Base-by-base conservation (phyloP, 495 filamentous ascomycete species). In the Penicillium coprophilum region DNA sequence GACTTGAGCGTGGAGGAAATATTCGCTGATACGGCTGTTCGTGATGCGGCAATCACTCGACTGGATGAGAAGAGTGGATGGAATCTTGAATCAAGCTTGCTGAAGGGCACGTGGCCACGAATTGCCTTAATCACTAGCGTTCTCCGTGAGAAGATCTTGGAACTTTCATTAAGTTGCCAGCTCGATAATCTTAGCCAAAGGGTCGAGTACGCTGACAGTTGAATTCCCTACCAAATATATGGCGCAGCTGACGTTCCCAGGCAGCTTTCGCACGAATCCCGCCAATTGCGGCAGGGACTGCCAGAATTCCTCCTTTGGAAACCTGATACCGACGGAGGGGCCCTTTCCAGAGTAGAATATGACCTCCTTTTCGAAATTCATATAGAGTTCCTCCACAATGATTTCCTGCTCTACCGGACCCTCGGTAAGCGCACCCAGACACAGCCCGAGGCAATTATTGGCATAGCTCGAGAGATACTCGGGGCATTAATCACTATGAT, bases 81-180 rank as follows among this genome's bases (percentile, higher is more conserved):
- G 82, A 82, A 80, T 56, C 71, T 62, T 0, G 68, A 71, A 17
- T 74, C 53, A 21, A 19, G 55, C 73, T 9, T 62, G 65, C 32
- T 47, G 60, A 48, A 72, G 57, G 49, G 77, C 62, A 4, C 70
- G 46, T 58, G 61, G 69, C 46, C 54, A 21, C 72, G 83, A 8
- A 73, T 76, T 6, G 71, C 71, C 41, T 61, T 77, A n/a, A 62
- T 77, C 2, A 66, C 77, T n/a, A 67, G 72, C 6, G 59, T 70
- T 6, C 60, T 82, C 2, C 69, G 75, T 1, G 84, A 86, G 51
- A 78, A 81, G 30, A 75, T 85, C 17, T 67, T 86, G 15, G 76
- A 82, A 51, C 70, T 85, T 9, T 80, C 80, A 19, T 62, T 85
- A 0, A 74, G 78, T 12, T 64, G 64, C 24, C 47, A 54, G 2